These are phyloP conservation scores for Dictyostelium purpureum DNA, from an alignment of 78 protist genomes.

Conservation along the genomic window DNA sequence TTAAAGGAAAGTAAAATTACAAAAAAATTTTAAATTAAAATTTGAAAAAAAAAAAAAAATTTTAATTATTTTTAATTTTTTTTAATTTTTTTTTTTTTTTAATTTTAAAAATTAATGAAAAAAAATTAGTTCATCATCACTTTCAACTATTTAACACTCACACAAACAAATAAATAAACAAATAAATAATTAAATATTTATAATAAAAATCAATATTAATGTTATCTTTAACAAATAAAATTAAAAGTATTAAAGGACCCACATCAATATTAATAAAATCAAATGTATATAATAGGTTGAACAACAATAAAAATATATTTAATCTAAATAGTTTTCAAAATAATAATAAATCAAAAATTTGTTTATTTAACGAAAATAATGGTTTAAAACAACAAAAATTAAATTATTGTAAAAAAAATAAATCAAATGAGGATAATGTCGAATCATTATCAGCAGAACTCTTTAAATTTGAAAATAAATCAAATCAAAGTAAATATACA, in stretches of 20 bases:
- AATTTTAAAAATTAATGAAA: neutral
- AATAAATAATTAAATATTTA: neutral
- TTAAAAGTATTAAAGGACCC: neutral
- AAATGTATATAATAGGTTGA: neutral
- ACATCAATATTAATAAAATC: too few relatives aligned
- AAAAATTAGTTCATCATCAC: neutral
- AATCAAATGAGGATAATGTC: neutral
- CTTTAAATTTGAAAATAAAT: neutral
- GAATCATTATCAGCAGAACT: slow-evolving; percentile 17
- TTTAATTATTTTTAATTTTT: neutral
- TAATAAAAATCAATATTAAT: neutral
- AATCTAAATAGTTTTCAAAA: neutral
- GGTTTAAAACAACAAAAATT: neutral
- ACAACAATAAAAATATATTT: neutral
- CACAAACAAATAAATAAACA: neutral
- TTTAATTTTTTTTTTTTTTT: neutral
- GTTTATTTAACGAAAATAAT: neutral
- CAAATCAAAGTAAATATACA: neutral
- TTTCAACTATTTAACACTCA: neutral
- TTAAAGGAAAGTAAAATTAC: neutral
- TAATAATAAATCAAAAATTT: neutral
- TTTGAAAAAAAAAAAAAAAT: neutral
- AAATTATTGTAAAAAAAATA: neutral
- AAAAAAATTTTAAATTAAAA: neutral
- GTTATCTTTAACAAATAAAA: neutral